Base-by-base conservation (phyloP, 768 basidiomycete genomes). In the Boletus bicolor region DNA sequence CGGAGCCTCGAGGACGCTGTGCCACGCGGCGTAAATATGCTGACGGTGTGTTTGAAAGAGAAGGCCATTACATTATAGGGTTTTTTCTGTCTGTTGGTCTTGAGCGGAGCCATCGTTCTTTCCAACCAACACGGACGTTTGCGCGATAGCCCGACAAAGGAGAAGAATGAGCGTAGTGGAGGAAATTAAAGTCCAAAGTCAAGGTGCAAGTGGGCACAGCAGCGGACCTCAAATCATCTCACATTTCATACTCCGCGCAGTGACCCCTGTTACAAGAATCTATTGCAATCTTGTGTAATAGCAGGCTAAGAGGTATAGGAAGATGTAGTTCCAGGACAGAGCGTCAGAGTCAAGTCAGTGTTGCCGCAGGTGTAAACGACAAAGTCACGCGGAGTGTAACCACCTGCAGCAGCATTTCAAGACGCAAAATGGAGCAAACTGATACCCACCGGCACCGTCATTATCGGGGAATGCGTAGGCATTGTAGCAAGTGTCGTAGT, bases 1-100 rank as follows among this genome's bases (percentile, higher is more conserved):
- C 84, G 24, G 76, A 74, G 53, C 76, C 77, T 60, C 75, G 69
- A 68, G 86, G 84, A 61, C 86, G 84, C 86, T 87, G 59, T 24
- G 24, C 55, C 53, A 63, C 26, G 26, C 44, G 48, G n/a, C 12
- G 24, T 61, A n/a, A 56, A 51, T 41, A 44, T 14, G 45, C 14
- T 9, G 55, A 28, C 32, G 37, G 44, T 45, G 51, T 21, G 48
- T 34, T 12, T 15, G 30, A 50, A 47, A 52, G 28, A 15, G 5
- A 26, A 44, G 34, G 43, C 3, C 70, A 60, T 48, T 50, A 81
- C 79, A 60, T 62, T 58, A 46, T 81, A 79, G 0, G 79, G 79
- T 62, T 79, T 80, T 41, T 68, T 67, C 55, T 66, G 67, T 66
- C 75, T 69, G 47, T 65, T 65, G 5, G 66, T 47, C 57, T 57